Evolutionary conservation across 2,329 filamentous ascomycete species (phyloP).

Genomic region (Ophiostoma himal-ulmi): DNA sequence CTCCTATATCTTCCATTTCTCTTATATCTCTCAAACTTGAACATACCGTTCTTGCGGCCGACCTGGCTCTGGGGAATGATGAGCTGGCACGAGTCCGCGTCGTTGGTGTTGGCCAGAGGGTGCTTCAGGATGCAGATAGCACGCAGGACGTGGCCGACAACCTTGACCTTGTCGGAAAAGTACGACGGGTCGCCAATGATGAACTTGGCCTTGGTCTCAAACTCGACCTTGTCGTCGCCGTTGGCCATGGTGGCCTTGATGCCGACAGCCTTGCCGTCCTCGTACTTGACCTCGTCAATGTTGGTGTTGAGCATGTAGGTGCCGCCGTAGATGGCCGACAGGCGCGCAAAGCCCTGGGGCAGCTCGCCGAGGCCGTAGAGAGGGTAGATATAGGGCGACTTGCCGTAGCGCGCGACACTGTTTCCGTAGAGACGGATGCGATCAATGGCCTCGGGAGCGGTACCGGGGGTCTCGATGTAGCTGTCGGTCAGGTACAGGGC

Average conservation of each 20-base stretch:
- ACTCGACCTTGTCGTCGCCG: constrained; percentile 79
- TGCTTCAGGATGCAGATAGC: constrained; percentile 98
- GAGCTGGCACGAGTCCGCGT: constrained; percentile 83
- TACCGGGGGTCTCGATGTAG: constrained; percentile 69
- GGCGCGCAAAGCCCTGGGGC: constrained; percentile 92
- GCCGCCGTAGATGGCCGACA: constrained; percentile 96
- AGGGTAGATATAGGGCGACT: constrained; percentile 98
- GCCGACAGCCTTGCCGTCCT: constrained; percentile 77
- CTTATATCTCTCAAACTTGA: too few relatives aligned
- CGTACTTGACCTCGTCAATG: constrained; percentile 83
- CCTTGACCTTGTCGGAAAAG: constrained; percentile 83
- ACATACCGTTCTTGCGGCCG: constrained; percentile 88
- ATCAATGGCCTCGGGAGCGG: constrained; percentile 77
- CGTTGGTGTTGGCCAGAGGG: constrained; percentile 81
- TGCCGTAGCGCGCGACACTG: constrained; percentile 95
- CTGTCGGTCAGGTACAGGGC: constrained; percentile 87
- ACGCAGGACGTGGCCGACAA: constrained; percentile 84
- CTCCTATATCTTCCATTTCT: not conserved
- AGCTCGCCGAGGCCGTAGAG: constrained; percentile 96
- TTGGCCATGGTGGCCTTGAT: constrained; percentile 98
- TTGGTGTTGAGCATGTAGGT: constrained; percentile 99
- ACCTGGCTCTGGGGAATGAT: constrained; percentile 98
- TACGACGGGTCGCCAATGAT: constrained; percentile 96
- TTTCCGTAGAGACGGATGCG: constrained; percentile 95
- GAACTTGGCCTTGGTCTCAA: constrained; percentile 92